phyloP scores from a whole-genome alignment of 306 rosid species.

The Parietaria judaica region DNA sequence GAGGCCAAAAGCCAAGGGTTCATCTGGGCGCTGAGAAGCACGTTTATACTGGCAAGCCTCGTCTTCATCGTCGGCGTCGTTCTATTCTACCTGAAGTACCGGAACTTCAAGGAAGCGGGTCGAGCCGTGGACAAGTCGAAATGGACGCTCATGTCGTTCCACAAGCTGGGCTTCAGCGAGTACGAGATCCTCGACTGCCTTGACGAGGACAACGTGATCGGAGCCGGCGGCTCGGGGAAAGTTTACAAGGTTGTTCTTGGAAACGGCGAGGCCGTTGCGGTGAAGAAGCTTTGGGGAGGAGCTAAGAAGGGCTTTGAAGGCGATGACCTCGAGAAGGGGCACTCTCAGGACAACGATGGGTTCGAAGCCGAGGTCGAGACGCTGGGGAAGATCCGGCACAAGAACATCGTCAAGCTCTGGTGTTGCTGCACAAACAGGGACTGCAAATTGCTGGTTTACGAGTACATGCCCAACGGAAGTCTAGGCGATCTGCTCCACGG shows the following conservation, averaged over 20 bases:
- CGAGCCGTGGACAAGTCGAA: conserved; percentile 55
- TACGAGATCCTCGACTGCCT: conserved; percentile 79
- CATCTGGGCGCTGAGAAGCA: conserved; percentile 55
- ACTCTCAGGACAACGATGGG: conserved; percentile 35
- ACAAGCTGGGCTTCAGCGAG: conserved; percentile 80
- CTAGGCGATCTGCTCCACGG: conserved; percentile 84
- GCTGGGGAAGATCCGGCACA: conserved; percentile 86
- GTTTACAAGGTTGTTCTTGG: conserved; percentile 75
- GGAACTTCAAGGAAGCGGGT: conserved; percentile 34
- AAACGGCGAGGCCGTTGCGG: conserved; percentile 70
- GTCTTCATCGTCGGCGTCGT: conserved; percentile 58
- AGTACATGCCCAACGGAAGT: conserved; percentile 93
- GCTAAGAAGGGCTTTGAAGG: conserved; percentile 24
- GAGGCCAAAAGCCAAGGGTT: conserved; percentile 29
- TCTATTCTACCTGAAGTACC: conserved; percentile 67
- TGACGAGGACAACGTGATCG: conserved; percentile 79
- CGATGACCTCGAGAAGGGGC: conserved; percentile 50
- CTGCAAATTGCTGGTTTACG: conserved; percentile 85
- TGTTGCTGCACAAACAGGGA: conserved; percentile 81
- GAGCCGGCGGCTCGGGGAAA: conserved; percentile 79
- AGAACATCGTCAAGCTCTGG: conserved; percentile 92
- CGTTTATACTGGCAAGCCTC: conserved; percentile 43
- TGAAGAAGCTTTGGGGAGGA: conserved; percentile 72
- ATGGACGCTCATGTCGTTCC: conserved; percentile 94
- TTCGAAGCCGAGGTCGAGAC: conserved; percentile 90